phyloP scores from a whole-genome alignment of 495 filamentous ascomycete genomes.

The Penicillium cataractarum region DNA sequence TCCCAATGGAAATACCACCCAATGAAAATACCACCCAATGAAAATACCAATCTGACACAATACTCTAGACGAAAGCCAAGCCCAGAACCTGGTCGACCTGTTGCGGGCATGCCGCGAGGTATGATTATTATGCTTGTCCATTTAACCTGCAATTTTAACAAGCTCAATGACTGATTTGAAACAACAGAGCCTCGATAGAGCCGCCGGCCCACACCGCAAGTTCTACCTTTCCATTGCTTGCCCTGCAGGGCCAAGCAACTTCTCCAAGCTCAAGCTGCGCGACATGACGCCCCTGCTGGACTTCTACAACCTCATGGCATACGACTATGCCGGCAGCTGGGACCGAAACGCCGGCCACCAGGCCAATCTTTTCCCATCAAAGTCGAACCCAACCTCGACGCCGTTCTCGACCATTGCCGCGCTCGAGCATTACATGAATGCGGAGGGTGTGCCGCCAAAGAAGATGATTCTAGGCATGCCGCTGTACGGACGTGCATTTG shows the following conservation, averaged over 20 bases:
- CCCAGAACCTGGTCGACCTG: slow-evolving; percentile 69
- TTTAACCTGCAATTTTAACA: not conserved
- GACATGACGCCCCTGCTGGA: slow-evolving; percentile 79
- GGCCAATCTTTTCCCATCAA: slow-evolving; percentile 69
- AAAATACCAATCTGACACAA: slow-evolving; percentile 19
- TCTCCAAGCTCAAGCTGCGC: slow-evolving; percentile 63
- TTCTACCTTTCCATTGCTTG: slow-evolving; percentile 81
- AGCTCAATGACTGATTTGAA: slow-evolving; percentile 11
- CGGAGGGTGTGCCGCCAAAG: slow-evolving; percentile 57
- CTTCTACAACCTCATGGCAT: slow-evolving; percentile 81
- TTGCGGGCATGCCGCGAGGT: slow-evolving; percentile 65
- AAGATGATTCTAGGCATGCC: slow-evolving; percentile 89
- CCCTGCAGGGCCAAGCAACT: slow-evolving; percentile 63
- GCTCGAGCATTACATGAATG: slow-evolving; percentile 61
- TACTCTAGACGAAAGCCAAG: slow-evolving; percentile 57
- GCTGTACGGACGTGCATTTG: slow-evolving; percentile 84
- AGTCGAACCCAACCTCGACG: slow-evolving; percentile 59
- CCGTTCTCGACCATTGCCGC: slow-evolving; percentile 52
- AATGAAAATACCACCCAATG: too few species aligned
- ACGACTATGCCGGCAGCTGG: slow-evolving; percentile 83
- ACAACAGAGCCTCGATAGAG: slow-evolving; percentile 59
- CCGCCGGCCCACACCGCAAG: slow-evolving; percentile 57
- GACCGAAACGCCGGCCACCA: slow-evolving; percentile 75
- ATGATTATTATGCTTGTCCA: slow-evolving; percentile 4
- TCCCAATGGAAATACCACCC: too few species aligned